These are phyloP conservation scores for Begonia masoniana DNA, from an alignment of 306 rosid genomes.

Conservation along the genomic window DNA sequence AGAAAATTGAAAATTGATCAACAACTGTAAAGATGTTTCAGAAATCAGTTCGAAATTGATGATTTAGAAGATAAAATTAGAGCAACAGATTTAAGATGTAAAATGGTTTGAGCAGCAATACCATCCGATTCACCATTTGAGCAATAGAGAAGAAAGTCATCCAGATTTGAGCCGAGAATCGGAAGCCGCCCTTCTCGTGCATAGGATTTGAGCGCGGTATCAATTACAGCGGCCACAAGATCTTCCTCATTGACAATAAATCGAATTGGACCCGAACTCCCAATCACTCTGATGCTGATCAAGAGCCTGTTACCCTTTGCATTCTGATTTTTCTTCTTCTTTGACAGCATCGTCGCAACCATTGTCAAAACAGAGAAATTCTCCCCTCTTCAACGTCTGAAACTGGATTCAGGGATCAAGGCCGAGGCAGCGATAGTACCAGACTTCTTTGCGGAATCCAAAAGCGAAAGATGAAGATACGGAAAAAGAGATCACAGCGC, in stretches of 20 bases:
- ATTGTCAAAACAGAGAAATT: too few relatives aligned
- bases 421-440: too few relatives aligned
- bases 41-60: neutral
- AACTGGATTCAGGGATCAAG: too few relatives aligned
- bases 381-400: too few relatives aligned
- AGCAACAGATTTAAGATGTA: too few relatives aligned
- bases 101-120: neutral
- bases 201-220: conserved; percentile 21
- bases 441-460: too few relatives aligned
- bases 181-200: conserved; percentile 25
- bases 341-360: too few relatives aligned
- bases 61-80: neutral
- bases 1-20: neutral
- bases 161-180: conserved; percentile 17
- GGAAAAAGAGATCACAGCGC: too few relatives aligned
- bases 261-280: conserved; percentile 24
- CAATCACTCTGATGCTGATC: conserved; percentile 17
- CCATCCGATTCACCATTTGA: too few relatives aligned
- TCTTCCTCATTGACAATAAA: conserved; percentile 25
- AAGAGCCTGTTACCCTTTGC: conserved; percentile 13
- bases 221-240: conserved; percentile 12
- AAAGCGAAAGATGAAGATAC: too few relatives aligned
- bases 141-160: too few relatives aligned
- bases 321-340: conserved; percentile 13
- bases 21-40: neutral